These are phyloP conservation scores for Chlorella sp. DNA, from an alignment of 139 green algal species.

Conservation along the genomic window DNA sequence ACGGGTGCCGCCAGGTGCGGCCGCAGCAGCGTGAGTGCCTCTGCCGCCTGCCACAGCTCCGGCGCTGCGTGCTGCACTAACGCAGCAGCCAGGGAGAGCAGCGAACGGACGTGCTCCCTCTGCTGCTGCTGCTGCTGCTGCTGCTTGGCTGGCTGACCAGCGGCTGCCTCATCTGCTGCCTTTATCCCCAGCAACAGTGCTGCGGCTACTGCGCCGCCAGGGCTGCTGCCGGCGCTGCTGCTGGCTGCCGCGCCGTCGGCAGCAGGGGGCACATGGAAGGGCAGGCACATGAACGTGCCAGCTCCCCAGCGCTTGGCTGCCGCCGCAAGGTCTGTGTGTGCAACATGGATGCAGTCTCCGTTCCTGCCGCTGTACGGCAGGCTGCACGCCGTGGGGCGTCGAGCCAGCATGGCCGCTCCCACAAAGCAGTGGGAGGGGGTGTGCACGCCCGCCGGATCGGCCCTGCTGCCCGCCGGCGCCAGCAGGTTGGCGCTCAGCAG, in stretches of 20 bases:
- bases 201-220: neutral
- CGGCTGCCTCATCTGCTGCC: too few relatives aligned
- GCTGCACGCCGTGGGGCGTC: neutral
- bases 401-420: neutral
- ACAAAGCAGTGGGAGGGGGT: neutral
- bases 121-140: neutral
- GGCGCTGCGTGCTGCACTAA: neutral
- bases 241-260: neutral
- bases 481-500: constrained; percentile 7
- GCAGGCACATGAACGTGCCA: neutral
- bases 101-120: neutral
- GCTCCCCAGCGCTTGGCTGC: neutral
- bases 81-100: neutral
- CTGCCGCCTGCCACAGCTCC: neutral
- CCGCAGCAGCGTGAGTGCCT: neutral
- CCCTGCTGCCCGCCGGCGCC: neutral
- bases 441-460: neutral
- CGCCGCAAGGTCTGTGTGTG: neutral
- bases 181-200: neutral
- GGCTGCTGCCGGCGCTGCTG: too few relatives aligned
- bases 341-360: neutral
- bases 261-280: neutral
- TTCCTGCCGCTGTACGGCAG: neutral
- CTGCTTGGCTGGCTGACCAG: neutral
- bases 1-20: neutral